Evolutionary conservation across 805 yeast species (phyloP).

Genomic region (Saccharomycopsis schoenii): DNA sequence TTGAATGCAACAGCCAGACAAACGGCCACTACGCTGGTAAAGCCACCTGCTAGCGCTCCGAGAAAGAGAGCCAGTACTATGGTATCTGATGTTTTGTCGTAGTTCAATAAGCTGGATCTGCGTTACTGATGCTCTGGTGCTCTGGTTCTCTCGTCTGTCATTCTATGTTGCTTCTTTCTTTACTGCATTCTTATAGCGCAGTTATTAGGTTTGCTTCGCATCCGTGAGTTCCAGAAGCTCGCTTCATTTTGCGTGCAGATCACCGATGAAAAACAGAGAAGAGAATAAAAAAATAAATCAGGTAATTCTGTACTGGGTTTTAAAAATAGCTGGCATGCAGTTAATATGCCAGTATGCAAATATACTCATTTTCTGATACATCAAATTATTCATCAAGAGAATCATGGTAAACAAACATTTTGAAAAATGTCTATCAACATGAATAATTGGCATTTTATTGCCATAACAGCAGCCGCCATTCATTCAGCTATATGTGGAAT

Average conservation of each 20-base stretch:
- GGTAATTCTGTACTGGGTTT: background rate
- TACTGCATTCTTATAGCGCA: background rate
- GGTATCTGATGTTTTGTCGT: no score
- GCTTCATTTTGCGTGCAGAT: background rate
- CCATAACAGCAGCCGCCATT: no score
- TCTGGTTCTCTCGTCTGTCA: no score
- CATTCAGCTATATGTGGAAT: no score
- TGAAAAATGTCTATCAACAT: background rate
- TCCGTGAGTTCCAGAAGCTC: background rate
- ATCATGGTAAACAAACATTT: background rate
- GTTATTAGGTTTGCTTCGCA: background rate
- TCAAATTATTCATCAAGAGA: background rate
- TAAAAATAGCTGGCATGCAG: conserved; percentile 1
- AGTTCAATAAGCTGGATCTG: no score
- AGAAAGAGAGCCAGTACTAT: no score
- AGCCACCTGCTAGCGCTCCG: no score
- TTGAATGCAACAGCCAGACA: no score
- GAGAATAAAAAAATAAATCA: no score
- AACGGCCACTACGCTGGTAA: no score
- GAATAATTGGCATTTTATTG: background rate
- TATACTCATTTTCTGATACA: background rate
- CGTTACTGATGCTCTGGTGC: no score
- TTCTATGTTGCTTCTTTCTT: no score
- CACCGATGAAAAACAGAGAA: background rate
- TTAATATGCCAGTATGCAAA: background rate